Conservation (phyloP, 768 basidiomycete genomes). For the Pulveroboletus sp. region DNA sequence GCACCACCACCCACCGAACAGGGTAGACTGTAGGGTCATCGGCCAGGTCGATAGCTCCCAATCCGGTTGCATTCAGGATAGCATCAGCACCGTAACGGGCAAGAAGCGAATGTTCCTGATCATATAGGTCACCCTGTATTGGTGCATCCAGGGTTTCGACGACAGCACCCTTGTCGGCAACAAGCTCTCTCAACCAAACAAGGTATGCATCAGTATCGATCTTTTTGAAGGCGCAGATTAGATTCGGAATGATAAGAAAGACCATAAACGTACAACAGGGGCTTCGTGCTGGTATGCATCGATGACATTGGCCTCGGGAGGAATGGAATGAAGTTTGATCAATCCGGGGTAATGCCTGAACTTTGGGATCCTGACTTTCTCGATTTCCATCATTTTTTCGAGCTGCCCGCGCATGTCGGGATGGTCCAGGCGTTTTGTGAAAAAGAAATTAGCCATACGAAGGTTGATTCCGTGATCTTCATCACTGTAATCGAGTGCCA, state of each 20-base stretch:
- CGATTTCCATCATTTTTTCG: background rate
- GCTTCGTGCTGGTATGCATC: background rate
- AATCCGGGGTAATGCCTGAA: background rate
- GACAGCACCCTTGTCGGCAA: too few relatives aligned
- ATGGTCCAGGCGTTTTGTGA: background rate
- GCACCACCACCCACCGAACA: too few relatives aligned
- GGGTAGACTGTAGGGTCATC: too few relatives aligned
- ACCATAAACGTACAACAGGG: background rate
- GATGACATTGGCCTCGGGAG: background rate
- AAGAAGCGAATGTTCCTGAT: background rate
- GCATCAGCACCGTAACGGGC: background rate
- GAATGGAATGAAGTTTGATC: background rate
- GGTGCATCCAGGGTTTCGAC: background rate
- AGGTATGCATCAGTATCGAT: background rate
- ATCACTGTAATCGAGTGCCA: background rate
- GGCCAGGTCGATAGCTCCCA: background rate
- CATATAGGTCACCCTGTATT: background rate
- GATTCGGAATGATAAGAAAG: background rate
- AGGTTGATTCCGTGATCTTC: background rate
- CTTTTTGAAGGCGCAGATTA: background rate
- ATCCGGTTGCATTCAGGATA: background rate
- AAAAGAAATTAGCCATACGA: background rate
- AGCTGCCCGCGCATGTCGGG: background rate
- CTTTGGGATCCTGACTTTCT: background rate
- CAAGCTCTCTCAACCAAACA: too few relatives aligned